Conservation (phyloP, 306 rosid genomes). For the Casuarina cunninghamiana region DNA sequence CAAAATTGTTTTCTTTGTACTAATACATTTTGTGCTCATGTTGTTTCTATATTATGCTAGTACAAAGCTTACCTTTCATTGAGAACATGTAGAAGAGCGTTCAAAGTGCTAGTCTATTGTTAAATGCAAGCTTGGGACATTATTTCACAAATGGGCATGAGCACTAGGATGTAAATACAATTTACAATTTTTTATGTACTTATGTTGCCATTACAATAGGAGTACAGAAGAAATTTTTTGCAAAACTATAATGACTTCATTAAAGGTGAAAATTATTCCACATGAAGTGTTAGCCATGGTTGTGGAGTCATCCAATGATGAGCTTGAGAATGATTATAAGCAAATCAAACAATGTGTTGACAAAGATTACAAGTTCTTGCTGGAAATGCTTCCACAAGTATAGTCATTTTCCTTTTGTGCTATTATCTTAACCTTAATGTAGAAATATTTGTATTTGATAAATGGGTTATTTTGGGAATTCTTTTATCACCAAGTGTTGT, state of each 20-base stretch:
- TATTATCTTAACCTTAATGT: too few relatives aligned
- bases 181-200: constrained; percentile 89
- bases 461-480: not conserved
- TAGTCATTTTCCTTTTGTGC: not conserved
- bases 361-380: constrained; percentile 74
- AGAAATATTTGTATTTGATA: not conserved
- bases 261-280: constrained; percentile 65
- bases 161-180: constrained; percentile 86
- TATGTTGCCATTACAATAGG: constrained; percentile 87
- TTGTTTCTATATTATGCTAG: constrained; percentile 77
- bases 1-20: constrained; percentile 2
- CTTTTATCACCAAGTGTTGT: not conserved
- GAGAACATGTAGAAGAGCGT: constrained; percentile 98
- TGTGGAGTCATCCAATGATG: too few relatives aligned
- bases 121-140: constrained; percentile 95
- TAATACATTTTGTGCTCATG: constrained; percentile 62
- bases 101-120: constrained; percentile 82
- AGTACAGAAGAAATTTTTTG: constrained; percentile 89
- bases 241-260: constrained; percentile 66
- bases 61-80: constrained; percentile 72
- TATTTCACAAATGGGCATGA: constrained; percentile 89
- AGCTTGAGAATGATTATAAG: constrained; percentile 33
- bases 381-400: constrained; percentile 90
- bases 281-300: too few relatives aligned
- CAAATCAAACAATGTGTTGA: constrained; percentile 74